Evolutionary conservation across 352 stramenopile genomes (phyloP), one percentile per base, ranked within the genome.

Genomic region (Pythium monospermum): DNA sequence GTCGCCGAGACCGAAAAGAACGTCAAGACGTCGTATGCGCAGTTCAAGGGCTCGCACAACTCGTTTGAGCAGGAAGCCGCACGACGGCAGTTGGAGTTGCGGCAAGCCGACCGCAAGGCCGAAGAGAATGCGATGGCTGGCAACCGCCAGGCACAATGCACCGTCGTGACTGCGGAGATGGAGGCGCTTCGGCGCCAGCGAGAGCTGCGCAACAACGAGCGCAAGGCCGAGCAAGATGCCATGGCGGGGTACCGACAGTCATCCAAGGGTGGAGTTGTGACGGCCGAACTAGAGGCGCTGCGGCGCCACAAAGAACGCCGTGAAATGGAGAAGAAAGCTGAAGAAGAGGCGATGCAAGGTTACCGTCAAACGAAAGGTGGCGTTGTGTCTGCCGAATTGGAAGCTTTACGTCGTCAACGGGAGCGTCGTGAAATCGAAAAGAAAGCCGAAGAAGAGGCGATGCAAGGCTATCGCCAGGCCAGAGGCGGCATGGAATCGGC

Each of bases 401-500:
- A 31, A 11, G 42, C 50, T 2, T 53, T 83, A 26, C 69, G 65
- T 7, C 52, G 61, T 11, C 51, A 78, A n/a, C 64, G 61, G 0
- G 69, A 83, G 44, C 64, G 66, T 1, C 65, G 65, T 10, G 68
- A 74, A 44, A 53, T 51, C 7, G 67, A 83, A 35, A 66, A 59
- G 40, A 76, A 83, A 49, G 59, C 66, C 0, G 66, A 72, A 44
- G 68, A 83, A 23, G 63, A 76, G n/a, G 61, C 66, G 22, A 61
- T 71, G 28, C 38, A 66, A 5, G 52, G 50, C 2, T 61, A 69
- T 4, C 33, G 53, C 16, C 49, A 58, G 35, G 30, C 41, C 10
- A 58, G 50, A 15, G 50, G 32, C 10, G 51, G 50, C 28, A 32
- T 37, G 1, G 49, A 77, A 28, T 53, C 49, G 4, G 52, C 59